Percentiles rank a stretch among this genome's conserved stretches.
phyloP scores from a whole-genome alignment of 179 eudicot species.

The Vitellaria paradoxa region DNA sequence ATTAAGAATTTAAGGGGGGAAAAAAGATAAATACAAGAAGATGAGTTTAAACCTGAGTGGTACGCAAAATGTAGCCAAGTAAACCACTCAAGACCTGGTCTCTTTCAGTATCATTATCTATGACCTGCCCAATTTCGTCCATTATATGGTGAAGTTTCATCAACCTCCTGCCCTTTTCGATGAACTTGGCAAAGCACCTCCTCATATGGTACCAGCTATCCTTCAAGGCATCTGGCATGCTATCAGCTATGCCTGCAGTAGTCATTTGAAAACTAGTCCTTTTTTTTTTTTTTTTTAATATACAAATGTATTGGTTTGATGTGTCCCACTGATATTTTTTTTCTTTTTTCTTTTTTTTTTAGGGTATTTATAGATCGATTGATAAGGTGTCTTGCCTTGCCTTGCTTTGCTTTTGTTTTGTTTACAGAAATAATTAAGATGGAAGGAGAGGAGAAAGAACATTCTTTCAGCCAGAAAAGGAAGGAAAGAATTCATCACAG shows the following conservation, averaged over 20 bases:
- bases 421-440: background rate
- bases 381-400: background rate
- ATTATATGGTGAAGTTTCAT: conserved; percentile 75
- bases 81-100: conserved; percentile 57
- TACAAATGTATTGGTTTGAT: background rate
- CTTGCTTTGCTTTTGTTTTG: background rate
- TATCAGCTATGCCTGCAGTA: conserved; percentile 44
- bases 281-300: background rate
- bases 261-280: conserved; percentile 14
- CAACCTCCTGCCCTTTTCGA: conserved; percentile 61
- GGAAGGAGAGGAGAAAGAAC: conserved; percentile 3
- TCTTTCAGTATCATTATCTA: conserved; percentile 60
- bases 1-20: too few relatives aligned
- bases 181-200: conserved; percentile 59
- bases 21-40: background rate
- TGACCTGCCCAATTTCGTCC: conserved; percentile 65
- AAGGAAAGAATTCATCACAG: conserved; percentile 13
- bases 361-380: conserved; percentile 6
- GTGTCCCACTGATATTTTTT: too few relatives aligned
- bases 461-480: conserved; percentile 9
- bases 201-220: conserved; percentile 71
- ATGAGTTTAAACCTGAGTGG: conserved; percentile 54
- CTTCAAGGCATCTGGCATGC: conserved; percentile 75
- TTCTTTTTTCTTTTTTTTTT: too few relatives aligned
- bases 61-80: conserved; percentile 77